phyloP scores from a whole-genome alignment of 2,329 filamentous ascomycete species.

The Paramyrothecium sp. region DNA sequence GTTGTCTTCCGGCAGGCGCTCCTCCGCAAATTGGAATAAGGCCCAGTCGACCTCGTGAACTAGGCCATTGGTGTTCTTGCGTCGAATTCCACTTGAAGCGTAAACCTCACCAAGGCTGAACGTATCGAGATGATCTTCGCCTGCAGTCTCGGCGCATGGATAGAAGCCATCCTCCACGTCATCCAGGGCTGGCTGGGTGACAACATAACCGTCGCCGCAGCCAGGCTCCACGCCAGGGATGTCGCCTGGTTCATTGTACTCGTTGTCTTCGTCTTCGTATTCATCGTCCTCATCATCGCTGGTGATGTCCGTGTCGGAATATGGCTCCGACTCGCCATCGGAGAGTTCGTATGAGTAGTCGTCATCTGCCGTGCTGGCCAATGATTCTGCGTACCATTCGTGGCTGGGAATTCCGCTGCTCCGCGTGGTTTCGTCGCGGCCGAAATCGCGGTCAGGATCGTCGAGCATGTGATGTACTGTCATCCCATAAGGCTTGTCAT shows the following conservation, averaged over 20 bases:
- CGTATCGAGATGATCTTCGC: constrained; percentile 80
- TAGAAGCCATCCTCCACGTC: constrained; percentile 84
- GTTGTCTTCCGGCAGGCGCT: constrained; percentile 71
- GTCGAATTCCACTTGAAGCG: constrained; percentile 84
- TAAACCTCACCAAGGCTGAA: constrained; percentile 82
- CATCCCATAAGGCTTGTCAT: constrained; percentile 86
- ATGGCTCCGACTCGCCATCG: constrained; percentile 56
- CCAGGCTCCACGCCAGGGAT: constrained; percentile 74
- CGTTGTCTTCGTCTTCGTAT: constrained; percentile 53
- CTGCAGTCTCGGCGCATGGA: constrained; percentile 65
- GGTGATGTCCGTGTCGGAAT: constrained; percentile 50
- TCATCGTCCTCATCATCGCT: constrained; percentile 52
- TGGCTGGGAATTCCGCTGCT: constrained; percentile 39
- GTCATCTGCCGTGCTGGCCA: constrained; percentile 45
- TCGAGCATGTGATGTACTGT: constrained; percentile 97
- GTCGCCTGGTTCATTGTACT: constrained; percentile 66
- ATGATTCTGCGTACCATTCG: constrained; percentile 42
- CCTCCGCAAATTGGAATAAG: constrained; percentile 74
- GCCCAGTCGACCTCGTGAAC: constrained; percentile 96
- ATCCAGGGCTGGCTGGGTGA: constrained; percentile 90
- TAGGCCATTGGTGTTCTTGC: constrained; percentile 68
- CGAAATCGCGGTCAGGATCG: constrained; percentile 52
- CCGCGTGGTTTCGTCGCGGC: constrained; percentile 20
- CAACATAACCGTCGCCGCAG: constrained; percentile 72
- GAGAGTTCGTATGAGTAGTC: constrained; percentile 62